Evolutionary conservation across 257 asterid species (phyloP).

Genomic region (Solanum pennellii): DNA sequence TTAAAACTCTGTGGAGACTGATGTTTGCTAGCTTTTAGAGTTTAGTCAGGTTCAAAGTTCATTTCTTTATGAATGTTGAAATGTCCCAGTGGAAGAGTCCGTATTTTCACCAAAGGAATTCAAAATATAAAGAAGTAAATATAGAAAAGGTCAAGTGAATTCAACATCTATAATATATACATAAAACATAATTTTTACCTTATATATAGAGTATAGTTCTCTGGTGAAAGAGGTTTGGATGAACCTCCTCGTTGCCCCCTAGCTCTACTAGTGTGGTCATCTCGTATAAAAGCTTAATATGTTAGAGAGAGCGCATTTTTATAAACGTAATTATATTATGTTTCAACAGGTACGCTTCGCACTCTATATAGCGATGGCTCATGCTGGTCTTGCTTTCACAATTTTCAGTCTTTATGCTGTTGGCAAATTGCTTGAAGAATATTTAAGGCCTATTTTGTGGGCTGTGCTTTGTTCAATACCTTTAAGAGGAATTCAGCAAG

Average conservation of each 20-base stretch:
- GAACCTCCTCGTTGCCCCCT: neutral
- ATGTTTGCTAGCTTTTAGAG: neutral
- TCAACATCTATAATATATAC: neutral
- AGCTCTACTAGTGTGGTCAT: neutral
- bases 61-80: neutral
- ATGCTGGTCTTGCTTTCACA: slow-evolving; percentile 70
- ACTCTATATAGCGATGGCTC: slow-evolving; percentile 93
- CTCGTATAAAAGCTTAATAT: neutral
- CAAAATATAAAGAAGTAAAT: neutral
- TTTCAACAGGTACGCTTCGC: slow-evolving; percentile 77
- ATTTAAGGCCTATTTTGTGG: slow-evolving; percentile 84
- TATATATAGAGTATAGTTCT: neutral
- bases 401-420: slow-evolving; percentile 57
- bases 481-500: slow-evolving; percentile 70
- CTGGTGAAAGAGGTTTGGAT: neutral
- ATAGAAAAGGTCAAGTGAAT: neutral
- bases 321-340: neutral
- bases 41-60: neutral
- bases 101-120: neutral
- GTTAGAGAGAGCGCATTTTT: neutral
- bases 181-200: neutral
- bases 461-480: slow-evolving; percentile 93
- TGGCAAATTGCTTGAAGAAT: slow-evolving; percentile 66
- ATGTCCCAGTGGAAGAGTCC: neutral
- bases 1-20: neutral